Evolutionary conservation across 129 eudicot species (phyloP).

Genomic region (Flaveria bidentis): DNA sequence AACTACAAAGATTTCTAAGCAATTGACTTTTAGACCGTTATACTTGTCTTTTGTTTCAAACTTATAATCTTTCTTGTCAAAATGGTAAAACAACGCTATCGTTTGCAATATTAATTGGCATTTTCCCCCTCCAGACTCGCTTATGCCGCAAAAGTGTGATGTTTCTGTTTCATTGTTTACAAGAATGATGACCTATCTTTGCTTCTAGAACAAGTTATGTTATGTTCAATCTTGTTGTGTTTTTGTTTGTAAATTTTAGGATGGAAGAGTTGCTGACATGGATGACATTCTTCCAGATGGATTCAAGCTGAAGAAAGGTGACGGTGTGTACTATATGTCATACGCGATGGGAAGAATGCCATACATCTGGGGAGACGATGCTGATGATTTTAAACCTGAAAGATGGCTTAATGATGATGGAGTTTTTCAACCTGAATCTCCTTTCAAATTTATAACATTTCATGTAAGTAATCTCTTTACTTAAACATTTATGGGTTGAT

Average conservation of each 20-base stretch:
- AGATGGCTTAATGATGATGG: constrained; percentile 66
- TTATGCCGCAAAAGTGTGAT: neutral
- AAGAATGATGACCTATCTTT: neutral
- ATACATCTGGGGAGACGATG: constrained; percentile 84
- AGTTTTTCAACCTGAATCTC: constrained; percentile 50
- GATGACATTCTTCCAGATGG: constrained; percentile 93
- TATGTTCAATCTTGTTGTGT: neutral
- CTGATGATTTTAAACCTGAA: constrained; percentile 67
- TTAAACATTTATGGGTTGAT: neutral
- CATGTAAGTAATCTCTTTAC: constrained; percentile 43
- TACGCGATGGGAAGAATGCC: constrained; percentile 92
- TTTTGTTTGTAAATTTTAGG: constrained; percentile 44
- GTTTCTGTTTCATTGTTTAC: constrained; percentile 3
- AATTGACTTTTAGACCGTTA: neutral
- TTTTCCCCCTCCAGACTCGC: neutral
- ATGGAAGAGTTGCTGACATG: constrained; percentile 70
- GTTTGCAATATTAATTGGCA: constrained; percentile 7
- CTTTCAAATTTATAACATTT: constrained; percentile 61
- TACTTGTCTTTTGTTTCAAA: neutral
- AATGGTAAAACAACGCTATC: constrained; percentile 30
- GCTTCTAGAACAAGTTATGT: neutral
- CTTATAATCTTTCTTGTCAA: neutral
- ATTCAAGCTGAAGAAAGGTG: constrained; percentile 67
- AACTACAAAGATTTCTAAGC: constrained; percentile 12
- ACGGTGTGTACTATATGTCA: constrained; percentile 66